phyloP scores from a whole-genome alignment of 352 stramenopile species.

The Plasmopara halstedii region DNA sequence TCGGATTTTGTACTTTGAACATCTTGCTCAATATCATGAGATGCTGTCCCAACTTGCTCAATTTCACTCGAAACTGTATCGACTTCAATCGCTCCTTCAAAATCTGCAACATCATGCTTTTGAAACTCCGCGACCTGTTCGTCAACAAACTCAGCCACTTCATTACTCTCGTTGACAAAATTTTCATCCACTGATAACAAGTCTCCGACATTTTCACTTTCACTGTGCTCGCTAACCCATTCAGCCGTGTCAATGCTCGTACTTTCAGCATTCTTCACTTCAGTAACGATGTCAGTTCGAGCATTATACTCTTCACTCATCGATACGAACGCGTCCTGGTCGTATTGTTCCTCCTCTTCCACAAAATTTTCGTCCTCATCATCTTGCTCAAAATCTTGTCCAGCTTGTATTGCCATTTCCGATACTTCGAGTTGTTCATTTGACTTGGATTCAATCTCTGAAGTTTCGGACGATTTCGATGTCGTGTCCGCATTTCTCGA shows the following conservation, averaged over 20 bases:
- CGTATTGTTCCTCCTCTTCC: conserved; percentile 16
- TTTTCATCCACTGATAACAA: conserved; percentile 29
- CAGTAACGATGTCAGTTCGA: neutral
- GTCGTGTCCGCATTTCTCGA: no score
- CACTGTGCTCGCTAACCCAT: conserved; percentile 1
- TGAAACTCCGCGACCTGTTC: conserved; percentile 1
- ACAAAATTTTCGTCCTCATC: conserved; percentile 1
- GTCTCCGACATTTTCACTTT: conserved; percentile 31
- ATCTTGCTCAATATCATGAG: no score
- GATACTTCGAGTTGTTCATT: no score
- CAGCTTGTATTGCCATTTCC: no score
- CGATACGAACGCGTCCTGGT: conserved; percentile 44
- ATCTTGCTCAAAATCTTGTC: conserved; percentile 3
- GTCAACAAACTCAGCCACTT: no score
- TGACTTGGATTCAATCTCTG: no score
- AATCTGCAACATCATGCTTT: conserved; percentile 2
- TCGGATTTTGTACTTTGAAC: no score
- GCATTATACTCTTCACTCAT: conserved; percentile 5
- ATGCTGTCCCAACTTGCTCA: no score
- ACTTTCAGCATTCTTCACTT: conserved; percentile 6
- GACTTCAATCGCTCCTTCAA: no score
- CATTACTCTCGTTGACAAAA: no score
- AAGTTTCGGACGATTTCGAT: no score
- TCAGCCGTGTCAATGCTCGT: conserved; percentile 3
- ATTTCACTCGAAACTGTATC: no score